These are phyloP conservation scores for Microcyclosporella mali DNA, from an alignment of 2,329 filamentous ascomycete genomes.

Conservation along the genomic window DNA sequence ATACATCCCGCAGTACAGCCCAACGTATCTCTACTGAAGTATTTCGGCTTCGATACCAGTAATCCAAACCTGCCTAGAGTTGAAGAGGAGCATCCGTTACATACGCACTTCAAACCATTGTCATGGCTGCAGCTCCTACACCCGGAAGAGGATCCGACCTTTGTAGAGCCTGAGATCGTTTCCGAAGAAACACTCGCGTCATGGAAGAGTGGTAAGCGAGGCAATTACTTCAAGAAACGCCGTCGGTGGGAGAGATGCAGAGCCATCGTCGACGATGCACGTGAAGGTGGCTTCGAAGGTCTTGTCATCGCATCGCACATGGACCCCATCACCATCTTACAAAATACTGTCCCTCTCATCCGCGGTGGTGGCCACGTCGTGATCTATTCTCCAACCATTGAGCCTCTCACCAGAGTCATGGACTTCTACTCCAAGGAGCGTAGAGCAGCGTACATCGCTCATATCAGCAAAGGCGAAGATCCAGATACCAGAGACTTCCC, in stretches of 20 bases:
- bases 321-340: slow-evolving; percentile 71
- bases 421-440: slow-evolving; percentile 80
- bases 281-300: slow-evolving; percentile 72
- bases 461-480: slow-evolving; percentile 24
- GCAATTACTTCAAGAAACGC: slow-evolving; percentile 82
- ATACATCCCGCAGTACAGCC: slow-evolving; percentile 78
- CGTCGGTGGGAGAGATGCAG: slow-evolving; percentile 70
- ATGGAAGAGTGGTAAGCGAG: slow-evolving; percentile 76
- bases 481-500: slow-evolving; percentile 64
- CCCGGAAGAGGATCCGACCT: slow-evolving; percentile 68
- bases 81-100: slow-evolving; percentile 61
- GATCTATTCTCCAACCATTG: slow-evolving; percentile 75
- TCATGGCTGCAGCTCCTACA: slow-evolving; percentile 88
- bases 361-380: slow-evolving; percentile 77
- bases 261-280: slow-evolving; percentile 66
- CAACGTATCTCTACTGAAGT: slow-evolving; percentile 79
- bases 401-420: slow-evolving; percentile 68
- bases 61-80: slow-evolving; percentile 45
- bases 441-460: slow-evolving; percentile 64
- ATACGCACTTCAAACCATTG: slow-evolving; percentile 71
- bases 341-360: slow-evolving; percentile 70
- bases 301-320: slow-evolving; percentile 76
- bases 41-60: slow-evolving; percentile 79
- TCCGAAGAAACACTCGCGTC: slow-evolving; percentile 56
- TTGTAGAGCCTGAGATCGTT: slow-evolving; percentile 59